These are phyloP conservation scores for Mycena kentingensis DNA, from an alignment of 768 basidiomycete species.

Conservation along the genomic window DNA sequence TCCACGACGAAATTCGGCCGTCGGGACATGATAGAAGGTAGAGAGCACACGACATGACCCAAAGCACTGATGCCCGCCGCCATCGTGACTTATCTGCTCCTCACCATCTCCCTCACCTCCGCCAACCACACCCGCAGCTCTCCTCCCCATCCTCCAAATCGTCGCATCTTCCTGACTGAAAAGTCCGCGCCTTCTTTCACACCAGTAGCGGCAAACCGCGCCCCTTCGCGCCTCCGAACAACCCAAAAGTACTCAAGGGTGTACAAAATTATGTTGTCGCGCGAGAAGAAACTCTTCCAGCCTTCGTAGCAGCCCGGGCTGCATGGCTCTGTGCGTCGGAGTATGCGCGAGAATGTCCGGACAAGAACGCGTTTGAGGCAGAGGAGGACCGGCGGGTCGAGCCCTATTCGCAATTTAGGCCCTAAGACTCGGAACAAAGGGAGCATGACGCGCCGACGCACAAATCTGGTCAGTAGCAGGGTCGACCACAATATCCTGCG, in stretches of 20 bases:
- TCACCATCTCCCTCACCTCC: conserved; percentile 35
- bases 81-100: not conserved
- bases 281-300: conserved; percentile 44
- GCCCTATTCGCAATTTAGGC: conserved; percentile 43
- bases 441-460: conserved; percentile 28
- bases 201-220: conserved; percentile 35
- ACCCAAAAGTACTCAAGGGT: conserved; percentile 43
- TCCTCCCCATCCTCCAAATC: conserved; percentile 53
- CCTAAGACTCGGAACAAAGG: not conserved
- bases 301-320: conserved; percentile 53
- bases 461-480: conserved; percentile 56
- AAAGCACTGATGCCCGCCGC: no score
- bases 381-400: conserved; percentile 61
- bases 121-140: conserved; percentile 45
- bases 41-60: no score
- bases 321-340: conserved; percentile 39
- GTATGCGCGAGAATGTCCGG: conserved; percentile 53
- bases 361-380: conserved; percentile 61
- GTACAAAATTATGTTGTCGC: conserved; percentile 55
- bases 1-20: conserved; percentile 25
- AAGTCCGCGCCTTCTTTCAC: conserved; percentile 33
- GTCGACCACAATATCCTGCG: conserved; percentile 37
- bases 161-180: conserved; percentile 40
- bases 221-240: conserved; percentile 27
- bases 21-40: conserved; percentile 10